Evolutionary conservation across 352 stramenopile genomes (phyloP), one percentile per base, ranked within the genome.

Genomic region (Pythium guiyangense): DNA sequence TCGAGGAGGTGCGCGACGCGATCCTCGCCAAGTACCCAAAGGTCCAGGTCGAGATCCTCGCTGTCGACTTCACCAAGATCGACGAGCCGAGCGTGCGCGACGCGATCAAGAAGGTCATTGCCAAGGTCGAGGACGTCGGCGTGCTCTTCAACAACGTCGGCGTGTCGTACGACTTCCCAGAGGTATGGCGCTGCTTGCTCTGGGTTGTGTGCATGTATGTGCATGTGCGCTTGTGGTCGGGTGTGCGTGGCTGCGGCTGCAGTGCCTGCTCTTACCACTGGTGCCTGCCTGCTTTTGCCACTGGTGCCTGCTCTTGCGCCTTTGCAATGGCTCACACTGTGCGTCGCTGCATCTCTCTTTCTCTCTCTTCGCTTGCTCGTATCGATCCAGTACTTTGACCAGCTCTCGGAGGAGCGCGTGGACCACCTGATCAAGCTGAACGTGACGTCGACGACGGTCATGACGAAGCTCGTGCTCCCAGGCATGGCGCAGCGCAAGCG

Each of bases 121-220:
- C 73, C 48, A 71, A 96, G 49, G 72, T 90, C 22, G 70, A 97
- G 60, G 96, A 99, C 59, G 69, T 99, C 31, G 97, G 96, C 34
- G 84, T 99, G 53, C 86, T 99, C 34, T 90, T 99, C 63, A 99
- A 99, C 84, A 99, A 99, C 76, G 97, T 99, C 25, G 97, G 97
- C 55, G 90, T 99, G 45, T 98, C 89, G 58, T 99, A 99, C 79
- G 91, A 97, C 53, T 99, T 98, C 73, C 96, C 97, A 6, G 89
- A 97, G 49, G 49, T 54, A 12, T 34, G 35, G 2, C 6, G 52
- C 2, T 46, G 52, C 2, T 46, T 54, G 17, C 34, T 20, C 20
- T 29, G n/a, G 18, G 11, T 2, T 14, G 2, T 42, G 6, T 10
- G 8, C 6, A 2, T 40, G 18, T 39, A 15, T 39, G 34, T 39